A percentile compares a stretch with the other conserved stretches of the same genome.
Conservation (phyloP, 345 rosid genomes). For the Excoecaria agallocha region DNA sequence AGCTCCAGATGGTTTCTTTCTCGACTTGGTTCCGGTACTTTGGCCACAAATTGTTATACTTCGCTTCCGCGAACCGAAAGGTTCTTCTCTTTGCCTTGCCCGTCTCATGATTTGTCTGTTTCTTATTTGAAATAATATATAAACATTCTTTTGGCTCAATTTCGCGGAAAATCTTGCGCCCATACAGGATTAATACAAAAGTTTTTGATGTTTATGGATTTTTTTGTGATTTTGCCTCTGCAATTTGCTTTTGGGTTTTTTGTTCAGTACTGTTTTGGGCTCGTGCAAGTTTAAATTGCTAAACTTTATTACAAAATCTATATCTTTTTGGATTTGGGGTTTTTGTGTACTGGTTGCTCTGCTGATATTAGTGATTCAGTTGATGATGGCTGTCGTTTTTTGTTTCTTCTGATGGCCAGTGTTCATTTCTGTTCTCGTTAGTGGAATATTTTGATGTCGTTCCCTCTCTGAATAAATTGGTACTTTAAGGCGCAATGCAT, state of each 20-base stretch:
- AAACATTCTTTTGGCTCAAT: background rate
- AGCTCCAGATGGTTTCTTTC: constrained; percentile 55
- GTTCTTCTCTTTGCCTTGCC: constrained; percentile 31
- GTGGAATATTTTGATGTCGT: background rate
- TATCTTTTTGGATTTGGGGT: background rate
- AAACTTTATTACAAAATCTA: background rate
- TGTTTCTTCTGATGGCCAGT: background rate
- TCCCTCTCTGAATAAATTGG: background rate
- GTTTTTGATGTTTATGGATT: background rate
- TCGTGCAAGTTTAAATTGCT: background rate
- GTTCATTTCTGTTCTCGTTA: background rate
- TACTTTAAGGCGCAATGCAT: background rate
- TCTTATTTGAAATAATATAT: no score
- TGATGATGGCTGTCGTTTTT: no score
- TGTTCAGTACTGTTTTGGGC: background rate
- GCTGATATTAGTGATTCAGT: background rate
- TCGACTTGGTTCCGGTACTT: constrained; percentile 77
- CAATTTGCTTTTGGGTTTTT: background rate
- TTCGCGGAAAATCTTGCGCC: background rate
- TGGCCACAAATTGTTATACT: constrained; percentile 64
- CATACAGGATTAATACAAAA: background rate
- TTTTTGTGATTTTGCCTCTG: background rate
- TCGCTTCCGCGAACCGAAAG: constrained; percentile 57
- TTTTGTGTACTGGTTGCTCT: no score
- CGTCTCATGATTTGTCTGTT: no score